Evolutionary conservation across 1,284 basidiomycete genomes (phyloP), one percentile per base, ranked within the genome.

Genomic region (Amylostereum areolatum): DNA sequence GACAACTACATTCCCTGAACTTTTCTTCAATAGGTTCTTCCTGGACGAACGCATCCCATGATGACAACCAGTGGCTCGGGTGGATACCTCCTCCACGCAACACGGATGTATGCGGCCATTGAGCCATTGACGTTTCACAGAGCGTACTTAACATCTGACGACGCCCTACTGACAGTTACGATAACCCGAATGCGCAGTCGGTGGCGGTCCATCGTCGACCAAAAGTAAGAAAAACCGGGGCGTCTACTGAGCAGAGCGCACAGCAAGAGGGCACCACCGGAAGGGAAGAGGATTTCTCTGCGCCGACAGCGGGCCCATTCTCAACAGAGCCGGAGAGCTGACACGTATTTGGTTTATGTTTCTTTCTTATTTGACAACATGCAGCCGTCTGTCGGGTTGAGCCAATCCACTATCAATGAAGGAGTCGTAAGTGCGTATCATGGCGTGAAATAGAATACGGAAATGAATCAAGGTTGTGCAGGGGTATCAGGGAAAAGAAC

Each of bases 11-110:
- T 8, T 18, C 12, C 33, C 8, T 25, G 7, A 24, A 29, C n/a
- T 11, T 9, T 8, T 29, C 27, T 10, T 30, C 30, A 28, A 18
- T 49, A 80, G 75, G 88, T 95, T 8, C 74, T 99, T 18, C 96
- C 96, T 27, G 96, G 96, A 11, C 79, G 97, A 32, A 97, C 92
- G 39, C 97, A 99, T 70, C 97, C 97, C 1, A 84, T 83, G 58
- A 99, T 99, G 97, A 86, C 77, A 51, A 92, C 86, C 44, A 88
- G 90, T 12, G 92, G 90, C 1, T 87, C 88, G 2, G 94, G 91
- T 4, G 96, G 97, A 0, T 97, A 85, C 68, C 70, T 99, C 29
- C 73, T 98, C 43, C 85, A 90, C 62, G 81, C 86, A 5, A 85
- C 85, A 36, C 89, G 89, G 77, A 83, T 98, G 88, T 92, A 71